Percentiles rank a stretch among this genome's conserved stretches.
phyloP scores from a whole-genome alignment of 23 red algal species.

The Gracilaria gracilis region DNA sequence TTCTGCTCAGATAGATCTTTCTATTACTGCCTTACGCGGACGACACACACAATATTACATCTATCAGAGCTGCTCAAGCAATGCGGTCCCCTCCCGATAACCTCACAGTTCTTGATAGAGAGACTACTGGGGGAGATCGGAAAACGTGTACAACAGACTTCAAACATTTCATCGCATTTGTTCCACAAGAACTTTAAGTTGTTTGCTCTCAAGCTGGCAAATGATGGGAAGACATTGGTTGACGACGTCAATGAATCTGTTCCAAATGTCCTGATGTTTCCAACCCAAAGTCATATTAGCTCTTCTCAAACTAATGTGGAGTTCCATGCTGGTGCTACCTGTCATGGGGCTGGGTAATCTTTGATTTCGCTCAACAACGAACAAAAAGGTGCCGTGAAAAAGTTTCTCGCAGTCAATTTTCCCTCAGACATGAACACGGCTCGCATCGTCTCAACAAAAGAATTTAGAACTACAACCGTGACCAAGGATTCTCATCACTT shows the following conservation, averaged over 20 bases:
- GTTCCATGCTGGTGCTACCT: not conserved
- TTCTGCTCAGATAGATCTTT: not conserved
- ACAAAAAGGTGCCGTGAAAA: not conserved
- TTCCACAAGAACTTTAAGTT: conserved; percentile 27
- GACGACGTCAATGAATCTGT: not conserved
- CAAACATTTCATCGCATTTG: not conserved
- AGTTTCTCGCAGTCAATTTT: not conserved
- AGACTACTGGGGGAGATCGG: conserved; percentile 16
- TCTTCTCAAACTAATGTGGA: not conserved
- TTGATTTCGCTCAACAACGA: not conserved
- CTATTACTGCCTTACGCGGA: conserved; percentile 14
- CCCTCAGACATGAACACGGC: not conserved
- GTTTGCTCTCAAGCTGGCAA: conserved; percentile 26
- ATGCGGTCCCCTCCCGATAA: conserved; percentile 4
- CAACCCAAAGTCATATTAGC: not conserved
- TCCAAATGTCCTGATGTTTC: not conserved
- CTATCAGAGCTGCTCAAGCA: not conserved
- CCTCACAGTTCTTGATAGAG: conserved; percentile 16
- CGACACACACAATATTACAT: conserved; percentile 7
- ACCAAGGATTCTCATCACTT: not conserved
- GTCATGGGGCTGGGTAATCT: not conserved
- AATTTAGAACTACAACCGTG: not conserved
- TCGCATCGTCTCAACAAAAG: not conserved
- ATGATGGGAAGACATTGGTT: not conserved
- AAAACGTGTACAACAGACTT: not conserved